A percentile compares a stretch with the other conserved stretches of the same genome.
Evolutionary conservation across 2,329 filamentous ascomycete species (phyloP).

Genomic region (Beauveria pseudobassiana): DNA sequence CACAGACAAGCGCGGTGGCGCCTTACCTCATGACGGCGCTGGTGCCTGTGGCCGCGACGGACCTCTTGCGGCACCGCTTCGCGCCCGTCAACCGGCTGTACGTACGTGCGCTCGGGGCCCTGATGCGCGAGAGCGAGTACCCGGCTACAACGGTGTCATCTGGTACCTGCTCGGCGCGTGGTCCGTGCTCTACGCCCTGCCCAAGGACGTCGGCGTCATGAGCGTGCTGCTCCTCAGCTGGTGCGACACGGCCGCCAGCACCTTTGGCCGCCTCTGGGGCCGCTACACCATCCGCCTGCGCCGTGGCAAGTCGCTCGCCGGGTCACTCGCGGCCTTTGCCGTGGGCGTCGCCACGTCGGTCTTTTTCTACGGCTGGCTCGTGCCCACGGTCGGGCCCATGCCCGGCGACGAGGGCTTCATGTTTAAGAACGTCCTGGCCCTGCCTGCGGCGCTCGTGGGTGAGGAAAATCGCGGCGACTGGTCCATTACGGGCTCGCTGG

Average conservation of each 20-base stretch:
- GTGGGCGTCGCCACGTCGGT: conserved; percentile 77
- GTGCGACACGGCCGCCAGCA: conserved; percentile 96
- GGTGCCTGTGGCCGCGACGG: conserved; percentile 74
- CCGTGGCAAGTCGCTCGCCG: conserved; percentile 84
- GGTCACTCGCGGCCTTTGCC: conserved; percentile 74
- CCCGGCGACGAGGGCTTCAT: conserved; percentile 65
- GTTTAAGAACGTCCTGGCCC: conserved; percentile 68
- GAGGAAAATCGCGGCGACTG: conserved; percentile 52
- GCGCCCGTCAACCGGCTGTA: conserved; percentile 80
- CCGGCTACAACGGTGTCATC: conserved; percentile 93
- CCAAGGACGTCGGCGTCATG: conserved; percentile 89
- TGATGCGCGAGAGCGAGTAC: conserved; percentile 97
- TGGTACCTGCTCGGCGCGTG: conserved; percentile 92
- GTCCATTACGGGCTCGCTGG: conserved; percentile 61
- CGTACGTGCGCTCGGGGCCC: conserved; percentile 72
- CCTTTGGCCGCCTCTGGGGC: conserved; percentile 84
- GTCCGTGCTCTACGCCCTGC: conserved; percentile 76
- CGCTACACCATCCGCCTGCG: conserved; percentile 81
- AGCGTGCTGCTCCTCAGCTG: conserved; percentile 86
- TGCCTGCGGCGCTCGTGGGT: conserved; percentile 54
- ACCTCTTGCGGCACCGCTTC: conserved; percentile 77
- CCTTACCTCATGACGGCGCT: conserved; percentile 76
- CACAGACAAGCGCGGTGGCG: conserved; percentile 69
- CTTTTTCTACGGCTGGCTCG: conserved; percentile 83
- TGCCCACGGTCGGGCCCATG: conserved; percentile 59